These are phyloP conservation scores for Spencermartinsiella ligniputridi DNA, from an alignment of 1,139 yeast genomes.

Conservation along the genomic window DNA sequence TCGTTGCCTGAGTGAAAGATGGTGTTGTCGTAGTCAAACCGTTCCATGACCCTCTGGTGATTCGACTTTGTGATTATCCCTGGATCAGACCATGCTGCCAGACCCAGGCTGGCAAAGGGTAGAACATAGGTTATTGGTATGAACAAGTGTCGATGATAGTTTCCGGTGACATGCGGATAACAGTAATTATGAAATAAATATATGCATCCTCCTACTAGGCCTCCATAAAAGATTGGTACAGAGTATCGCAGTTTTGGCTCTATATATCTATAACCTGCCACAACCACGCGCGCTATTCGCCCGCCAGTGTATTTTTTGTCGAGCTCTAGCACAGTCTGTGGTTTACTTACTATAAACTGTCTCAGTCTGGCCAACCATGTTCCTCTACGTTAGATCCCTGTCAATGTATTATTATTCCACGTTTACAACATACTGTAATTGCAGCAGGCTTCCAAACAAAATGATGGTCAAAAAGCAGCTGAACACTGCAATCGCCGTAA, in stretches of 20 bases:
- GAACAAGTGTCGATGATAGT: slow-evolving; percentile 17
- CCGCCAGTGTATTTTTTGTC: slow-evolving; percentile 10
- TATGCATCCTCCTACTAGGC: slow-evolving; percentile 45
- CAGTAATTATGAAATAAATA: slow-evolving; percentile 43
- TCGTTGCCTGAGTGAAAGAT: slow-evolving; percentile 48
- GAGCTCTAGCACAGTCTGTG: slow-evolving; percentile 4
- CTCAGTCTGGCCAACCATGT: slow-evolving; percentile 17
- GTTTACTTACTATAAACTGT: slow-evolving; percentile 7
- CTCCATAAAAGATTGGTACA: slow-evolving; percentile 49
- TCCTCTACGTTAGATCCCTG: slow-evolving; percentile 37
- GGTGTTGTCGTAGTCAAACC: slow-evolving; percentile 49
- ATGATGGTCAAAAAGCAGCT: slow-evolving; percentile 29
- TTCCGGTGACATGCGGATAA: slow-evolving; percentile 30
- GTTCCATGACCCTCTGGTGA: slow-evolving; percentile 25
- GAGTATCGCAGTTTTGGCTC: slow-evolving; percentile 24
- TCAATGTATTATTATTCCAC: slow-evolving; percentile 28
- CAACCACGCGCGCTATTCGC: background rate
- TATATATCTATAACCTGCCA: slow-evolving; percentile 3
- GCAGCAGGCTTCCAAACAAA: slow-evolving; percentile 54
- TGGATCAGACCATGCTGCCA: slow-evolving; percentile 54
- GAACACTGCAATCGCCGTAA: slow-evolving; percentile 19
- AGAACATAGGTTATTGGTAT: slow-evolving; percentile 29
- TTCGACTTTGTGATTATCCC: slow-evolving; percentile 39
- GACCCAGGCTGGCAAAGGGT: slow-evolving; percentile 41
- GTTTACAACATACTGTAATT: slow-evolving; percentile 31